Conservation (phyloP, 2,329 filamentous ascomycete genomes). For the Cadophora sp. region DNA sequence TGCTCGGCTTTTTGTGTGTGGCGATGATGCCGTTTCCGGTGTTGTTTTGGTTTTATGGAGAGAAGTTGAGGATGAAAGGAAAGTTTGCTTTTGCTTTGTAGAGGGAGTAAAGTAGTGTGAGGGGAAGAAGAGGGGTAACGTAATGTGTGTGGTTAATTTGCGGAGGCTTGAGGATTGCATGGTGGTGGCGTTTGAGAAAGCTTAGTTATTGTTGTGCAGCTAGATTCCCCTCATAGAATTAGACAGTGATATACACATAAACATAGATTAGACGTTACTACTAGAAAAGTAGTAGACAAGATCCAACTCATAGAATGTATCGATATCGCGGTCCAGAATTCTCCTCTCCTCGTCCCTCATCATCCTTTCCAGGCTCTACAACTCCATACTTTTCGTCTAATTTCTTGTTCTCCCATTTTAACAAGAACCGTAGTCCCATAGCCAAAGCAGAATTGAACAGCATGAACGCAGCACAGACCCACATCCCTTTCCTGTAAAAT, state of each 20-base stretch:
- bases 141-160: too few species aligned
- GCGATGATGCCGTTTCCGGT: conserved; percentile 47
- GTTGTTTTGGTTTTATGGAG: conserved; percentile 45
- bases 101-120: background rate
- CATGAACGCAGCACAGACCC: conserved; percentile 67
- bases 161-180: too few species aligned
- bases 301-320: conserved; percentile 21
- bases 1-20: conserved; percentile 47
- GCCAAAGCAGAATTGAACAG: conserved; percentile 64
- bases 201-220: background rate
- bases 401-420: conserved; percentile 66
- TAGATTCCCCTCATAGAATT: background rate
- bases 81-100: conserved; percentile 35
- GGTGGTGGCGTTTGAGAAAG: background rate
- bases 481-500: conserved; percentile 61
- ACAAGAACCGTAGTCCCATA: conserved; percentile 56
- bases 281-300: background rate
- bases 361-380: conserved; percentile 19
- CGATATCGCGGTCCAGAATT: conserved; percentile 37
- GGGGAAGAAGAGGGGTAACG: too few species aligned
- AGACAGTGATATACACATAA: conserved; percentile 16
- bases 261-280: conserved; percentile 7
- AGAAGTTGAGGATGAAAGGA: conserved; percentile 42
- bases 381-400: conserved; percentile 54
- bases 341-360: conserved; percentile 29